Evolutionary conservation across 176 grass and related monocot species (phyloP), one percentile per base, ranked within the genome.

Genomic region (Triticum dicoccoides): DNA sequence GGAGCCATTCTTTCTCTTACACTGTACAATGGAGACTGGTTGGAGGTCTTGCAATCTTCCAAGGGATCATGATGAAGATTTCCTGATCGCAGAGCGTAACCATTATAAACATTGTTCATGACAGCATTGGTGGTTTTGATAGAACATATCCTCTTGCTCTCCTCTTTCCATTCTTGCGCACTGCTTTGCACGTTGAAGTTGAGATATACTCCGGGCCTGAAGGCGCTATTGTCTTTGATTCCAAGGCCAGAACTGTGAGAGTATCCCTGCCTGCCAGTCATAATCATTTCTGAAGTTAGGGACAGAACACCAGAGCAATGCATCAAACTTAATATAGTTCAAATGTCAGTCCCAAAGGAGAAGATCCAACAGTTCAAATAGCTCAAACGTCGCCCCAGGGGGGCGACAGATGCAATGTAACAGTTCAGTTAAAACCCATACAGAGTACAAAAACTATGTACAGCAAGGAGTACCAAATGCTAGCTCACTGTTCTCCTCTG

Each of bases 31-130:
- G 68, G 23, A 84, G 85, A 75, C 24, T 73, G 56, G 32, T 83
- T 90, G 45, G 85, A 56, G 71, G 9, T 90, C 63, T 74, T 83
- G 63, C 30, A 69, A 88, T 88, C 92, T 88, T 85, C 86, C 32
- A 85, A 34, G 17, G 63, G 44, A 69, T 85, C 82, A 15, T 82
- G 65, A 35, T 83, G 91, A 52, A 88, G 69, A 47, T 78, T 78
- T 44, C 72, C 82, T 11, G 61, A 1, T 23, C 76, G 68, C 24
- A 71, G 65, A 87, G 39, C 69, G 8, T 63, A 51, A 63, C 74
- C 37, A 5, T 82, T 82, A 61, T 9, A 78, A 41, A 84, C 18
- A 66, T 59, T 65, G 34, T 64, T 87, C 11, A 34, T 37, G 33
- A 59, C 54, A 35, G 2, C 64, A 27, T 90, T 90, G n/a, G 51